Evolutionary conservation across 768 basidiomycete species (phyloP).

Genomic region (Tricholomella constricta): DNA sequence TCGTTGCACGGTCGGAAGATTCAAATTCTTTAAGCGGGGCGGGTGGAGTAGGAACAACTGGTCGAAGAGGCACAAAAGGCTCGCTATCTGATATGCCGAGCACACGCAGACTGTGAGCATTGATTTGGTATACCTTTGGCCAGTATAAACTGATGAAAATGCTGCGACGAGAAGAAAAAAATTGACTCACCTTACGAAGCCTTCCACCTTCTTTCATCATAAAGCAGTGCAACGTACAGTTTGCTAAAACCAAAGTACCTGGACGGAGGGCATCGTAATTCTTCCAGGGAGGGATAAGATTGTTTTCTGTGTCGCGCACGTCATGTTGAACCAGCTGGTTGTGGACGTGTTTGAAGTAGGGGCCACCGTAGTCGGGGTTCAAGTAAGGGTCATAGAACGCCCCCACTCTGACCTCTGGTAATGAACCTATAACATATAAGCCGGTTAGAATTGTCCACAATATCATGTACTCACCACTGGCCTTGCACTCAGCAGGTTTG

Average conservation of each 20-base stretch:
- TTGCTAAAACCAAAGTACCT: not conserved
- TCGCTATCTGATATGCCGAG: not conserved
- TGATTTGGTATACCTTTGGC: not conserved
- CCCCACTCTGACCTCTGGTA: no score
- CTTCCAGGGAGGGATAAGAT: not conserved
- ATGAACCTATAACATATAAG: no score
- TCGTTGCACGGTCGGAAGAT: no score
- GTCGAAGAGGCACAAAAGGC: not conserved
- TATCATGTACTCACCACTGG: no score
- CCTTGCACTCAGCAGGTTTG: no score
- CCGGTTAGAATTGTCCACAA: not conserved
- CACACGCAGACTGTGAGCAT: not conserved
- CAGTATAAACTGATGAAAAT: no score
- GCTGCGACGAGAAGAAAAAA: not conserved
- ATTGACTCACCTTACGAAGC: not conserved
- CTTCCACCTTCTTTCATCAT: not conserved
- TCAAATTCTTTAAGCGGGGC: no score
- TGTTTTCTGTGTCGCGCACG: not conserved
- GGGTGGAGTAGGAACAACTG: not conserved
- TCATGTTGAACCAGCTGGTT: not conserved
- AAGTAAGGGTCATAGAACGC: conserved; percentile 28
- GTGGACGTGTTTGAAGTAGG: conserved; percentile 47
- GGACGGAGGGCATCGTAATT: not conserved
- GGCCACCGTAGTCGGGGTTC: conserved; percentile 33
- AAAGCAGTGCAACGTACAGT: not conserved